Evolutionary conservation across 202 grass and related monocot species (phyloP).

Genomic region (Panicum virgatum): DNA sequence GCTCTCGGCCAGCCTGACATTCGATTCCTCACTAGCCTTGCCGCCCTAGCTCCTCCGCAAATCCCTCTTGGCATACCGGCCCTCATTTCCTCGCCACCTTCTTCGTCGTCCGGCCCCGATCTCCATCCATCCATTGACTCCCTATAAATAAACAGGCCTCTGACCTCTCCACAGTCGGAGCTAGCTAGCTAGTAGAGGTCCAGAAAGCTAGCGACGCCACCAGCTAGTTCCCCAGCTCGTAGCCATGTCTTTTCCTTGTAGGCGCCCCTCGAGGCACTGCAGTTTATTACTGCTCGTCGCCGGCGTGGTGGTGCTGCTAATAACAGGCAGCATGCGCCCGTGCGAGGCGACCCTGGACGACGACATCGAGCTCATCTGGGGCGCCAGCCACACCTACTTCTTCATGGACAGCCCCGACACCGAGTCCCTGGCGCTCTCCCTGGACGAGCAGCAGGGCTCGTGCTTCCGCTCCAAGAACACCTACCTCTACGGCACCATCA

Average conservation of each 20-base stretch:
- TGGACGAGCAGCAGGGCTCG: constrained; percentile 43
- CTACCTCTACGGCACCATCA: constrained; percentile 50
- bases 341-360: constrained; percentile 18
- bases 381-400: constrained; percentile 39
- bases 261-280: neutral
- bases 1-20: constrained; percentile 38
- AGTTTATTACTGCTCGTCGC: neutral
- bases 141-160: constrained; percentile 12
- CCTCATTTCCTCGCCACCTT: constrained; percentile 23
- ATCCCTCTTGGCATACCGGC: neutral
- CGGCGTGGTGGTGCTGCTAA: neutral
- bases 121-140: neutral
- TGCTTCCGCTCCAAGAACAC: constrained; percentile 42
- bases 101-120: constrained; percentile 32
- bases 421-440: constrained; percentile 39
- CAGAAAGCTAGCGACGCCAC: neutral
- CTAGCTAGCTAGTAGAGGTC: neutral
- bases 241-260: constrained; percentile 7
- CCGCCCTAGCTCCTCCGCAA: neutral
- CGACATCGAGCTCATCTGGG: constrained; percentile 42
- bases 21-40: constrained; percentile 22
- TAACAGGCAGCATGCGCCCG: neutral
- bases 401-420: constrained; percentile 40
- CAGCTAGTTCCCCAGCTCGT: neutral
- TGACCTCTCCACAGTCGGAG: constrained; percentile 17